A percentile compares a stretch with the other conserved stretches of the same genome.
Conservation (phyloP, 495 filamentous ascomycete genomes). For the Aspergillus panamensis region DNA sequence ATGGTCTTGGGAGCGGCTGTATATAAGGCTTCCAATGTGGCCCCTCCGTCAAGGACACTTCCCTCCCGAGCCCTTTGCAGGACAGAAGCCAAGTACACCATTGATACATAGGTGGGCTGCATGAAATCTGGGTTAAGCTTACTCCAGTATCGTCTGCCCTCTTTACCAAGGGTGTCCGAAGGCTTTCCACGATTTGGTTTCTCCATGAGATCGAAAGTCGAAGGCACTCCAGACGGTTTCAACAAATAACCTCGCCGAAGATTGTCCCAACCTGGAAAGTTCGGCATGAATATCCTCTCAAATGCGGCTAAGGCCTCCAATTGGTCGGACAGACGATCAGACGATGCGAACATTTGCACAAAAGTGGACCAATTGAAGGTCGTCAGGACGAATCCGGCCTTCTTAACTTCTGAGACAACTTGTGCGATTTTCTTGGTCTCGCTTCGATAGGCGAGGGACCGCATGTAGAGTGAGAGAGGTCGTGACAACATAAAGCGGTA, state of each 20-base stretch:
- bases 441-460: conserved; percentile 45
- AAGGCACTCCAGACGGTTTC: conserved; percentile 30
- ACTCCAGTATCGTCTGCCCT: conserved; percentile 32
- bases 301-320: conserved; percentile 61
- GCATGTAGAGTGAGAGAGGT: conserved; percentile 59
- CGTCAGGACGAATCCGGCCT: conserved; percentile 64
- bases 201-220: conserved; percentile 27
- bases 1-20: conserved; percentile 49
- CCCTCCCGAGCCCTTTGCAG: conserved; percentile 42
- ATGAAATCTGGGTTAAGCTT: conserved; percentile 39
- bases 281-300: conserved; percentile 69
- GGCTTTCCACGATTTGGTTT: conserved; percentile 17
- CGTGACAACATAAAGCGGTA: conserved; percentile 57
- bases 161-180: conserved; percentile 29
- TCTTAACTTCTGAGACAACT: conserved; percentile 49
- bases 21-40: conserved; percentile 33
- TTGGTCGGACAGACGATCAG: conserved; percentile 30
- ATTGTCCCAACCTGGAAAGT: conserved; percentile 67
- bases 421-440: conserved; percentile 45
- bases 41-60: conserved; percentile 30
- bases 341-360: conserved; percentile 47
- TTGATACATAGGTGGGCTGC: conserved; percentile 50
- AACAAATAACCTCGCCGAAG: conserved; percentile 32
- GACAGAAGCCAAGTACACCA: conserved; percentile 51
- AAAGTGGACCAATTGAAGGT: conserved; percentile 51